A percentile compares a stretch with the other conserved stretches of the same genome.
Conservation (phyloP, 1,284 basidiomycete species). For the Sanghuangporus baumii region DNA sequence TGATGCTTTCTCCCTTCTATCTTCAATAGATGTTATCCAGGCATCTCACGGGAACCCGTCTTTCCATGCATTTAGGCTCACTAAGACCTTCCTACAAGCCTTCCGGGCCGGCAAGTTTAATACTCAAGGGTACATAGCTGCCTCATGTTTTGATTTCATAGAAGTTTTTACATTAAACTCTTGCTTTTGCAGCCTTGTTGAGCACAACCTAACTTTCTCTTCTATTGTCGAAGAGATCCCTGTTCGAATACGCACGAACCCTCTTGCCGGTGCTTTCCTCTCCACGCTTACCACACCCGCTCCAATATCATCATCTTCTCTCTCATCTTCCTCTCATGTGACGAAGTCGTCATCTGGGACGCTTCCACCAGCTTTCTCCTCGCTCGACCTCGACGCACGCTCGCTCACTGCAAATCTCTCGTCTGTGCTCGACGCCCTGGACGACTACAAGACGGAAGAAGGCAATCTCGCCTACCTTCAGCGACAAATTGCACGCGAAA, state of each 20-base stretch:
- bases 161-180: constrained; percentile 15
- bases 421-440: constrained; percentile 80
- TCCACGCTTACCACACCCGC: constrained; percentile 22
- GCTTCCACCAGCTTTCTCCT: constrained; percentile 50
- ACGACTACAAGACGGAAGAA: constrained; percentile 85
- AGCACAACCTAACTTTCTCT: constrained; percentile 84
- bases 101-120: constrained; percentile 88
- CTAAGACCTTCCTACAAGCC: constrained; percentile 79
- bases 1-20: neutral
- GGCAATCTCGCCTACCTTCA: constrained; percentile 91
- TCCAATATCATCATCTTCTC: neutral
- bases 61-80: constrained; percentile 89
- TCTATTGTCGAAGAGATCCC: constrained; percentile 90
- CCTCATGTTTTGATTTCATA: neutral
- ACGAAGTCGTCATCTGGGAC: constrained; percentile 33
- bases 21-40: constrained; percentile 36
- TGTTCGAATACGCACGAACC: constrained; percentile 82
- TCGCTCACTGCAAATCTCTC: constrained; percentile 67
- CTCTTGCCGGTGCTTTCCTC: constrained; percentile 52
- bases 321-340: constrained; percentile 22
- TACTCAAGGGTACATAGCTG: constrained; percentile 60
- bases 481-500: constrained; percentile 90
- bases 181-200: constrained; percentile 58
- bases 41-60: constrained; percentile 82
- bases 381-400: constrained; percentile 56